Percentiles rank a stretch among this genome's conserved stretches.
Evolutionary conservation across 176 grass and related monocot genomes (phyloP).

Genomic region (Cenchrus fungigraminus): DNA sequence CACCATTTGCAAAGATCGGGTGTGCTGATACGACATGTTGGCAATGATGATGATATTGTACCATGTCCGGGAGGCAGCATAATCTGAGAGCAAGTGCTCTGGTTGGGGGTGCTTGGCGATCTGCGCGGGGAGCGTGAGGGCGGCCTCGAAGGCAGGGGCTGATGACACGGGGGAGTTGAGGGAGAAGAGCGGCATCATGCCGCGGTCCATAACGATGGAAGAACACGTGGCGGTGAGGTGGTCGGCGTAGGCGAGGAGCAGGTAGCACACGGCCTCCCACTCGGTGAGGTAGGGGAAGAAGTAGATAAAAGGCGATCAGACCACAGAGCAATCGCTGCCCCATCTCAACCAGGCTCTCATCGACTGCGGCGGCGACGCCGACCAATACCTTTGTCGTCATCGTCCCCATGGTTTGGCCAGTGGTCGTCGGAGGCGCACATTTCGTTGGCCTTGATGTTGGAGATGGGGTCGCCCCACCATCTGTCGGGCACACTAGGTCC

Average conservation of each 20-base stretch:
- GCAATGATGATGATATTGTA: not conserved
- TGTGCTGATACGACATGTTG: constrained; percentile 5
- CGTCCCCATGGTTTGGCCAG: not conserved
- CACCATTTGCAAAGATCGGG: constrained; percentile 2
- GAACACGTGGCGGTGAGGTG: constrained; percentile 14
- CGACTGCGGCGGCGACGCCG: not conserved
- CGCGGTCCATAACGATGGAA: constrained; percentile 31
- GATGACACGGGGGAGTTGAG: not conserved
- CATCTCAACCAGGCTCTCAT: not conserved
- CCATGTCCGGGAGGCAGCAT: not conserved
- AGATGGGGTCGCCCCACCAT: constrained; percentile 13
- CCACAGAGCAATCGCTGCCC: not conserved
- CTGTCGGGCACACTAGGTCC: too few species aligned
- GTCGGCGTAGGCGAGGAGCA: constrained; percentile 33
- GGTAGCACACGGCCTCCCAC: constrained; percentile 38
- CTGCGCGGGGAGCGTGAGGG: not conserved
- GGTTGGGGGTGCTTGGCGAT: constrained; percentile 25
- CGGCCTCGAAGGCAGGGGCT: not conserved
- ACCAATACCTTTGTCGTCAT: too few species aligned
- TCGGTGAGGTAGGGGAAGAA: constrained; percentile 41
- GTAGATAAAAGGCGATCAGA: constrained; percentile 35
- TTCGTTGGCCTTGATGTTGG: constrained; percentile 23
- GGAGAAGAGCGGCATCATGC: not conserved
- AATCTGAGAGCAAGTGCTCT: not conserved
- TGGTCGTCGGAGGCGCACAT: constrained; percentile 4